Percentiles rank a stretch among this genome's conserved stretches.
Evolutionary conservation across 225 moss, liverwort and hornwort genomes (phyloP).

Genomic region (Pseudoscleropodium purum): DNA sequence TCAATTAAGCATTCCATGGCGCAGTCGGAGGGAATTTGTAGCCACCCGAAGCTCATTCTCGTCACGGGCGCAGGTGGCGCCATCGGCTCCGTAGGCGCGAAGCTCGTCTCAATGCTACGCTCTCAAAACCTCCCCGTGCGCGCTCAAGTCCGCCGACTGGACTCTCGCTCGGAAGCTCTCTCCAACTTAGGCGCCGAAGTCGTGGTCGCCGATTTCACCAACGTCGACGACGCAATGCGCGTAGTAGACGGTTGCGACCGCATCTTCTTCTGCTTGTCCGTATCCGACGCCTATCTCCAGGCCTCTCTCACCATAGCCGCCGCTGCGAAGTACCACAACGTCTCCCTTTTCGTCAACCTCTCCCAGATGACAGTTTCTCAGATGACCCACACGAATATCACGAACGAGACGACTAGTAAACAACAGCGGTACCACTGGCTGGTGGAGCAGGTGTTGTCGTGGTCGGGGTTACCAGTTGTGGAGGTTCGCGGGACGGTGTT

Average conservation of each 20-base stretch:
- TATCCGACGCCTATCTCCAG: conserved; percentile 14
- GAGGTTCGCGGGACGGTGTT: conserved; percentile 17
- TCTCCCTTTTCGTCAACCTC: conserved; percentile 15
- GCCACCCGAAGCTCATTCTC: conserved; percentile 1
- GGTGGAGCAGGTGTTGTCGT: conserved; percentile 11
- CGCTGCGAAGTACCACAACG: conserved; percentile 7
- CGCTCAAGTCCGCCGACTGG: conserved; percentile 10
- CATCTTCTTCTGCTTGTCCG: conserved; percentile 18
- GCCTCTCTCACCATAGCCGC: neutral
- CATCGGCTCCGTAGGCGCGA: neutral
- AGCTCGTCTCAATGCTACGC: neutral
- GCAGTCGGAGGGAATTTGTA: neutral
- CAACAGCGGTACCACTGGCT: conserved; percentile 16
- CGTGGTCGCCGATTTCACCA: conserved; percentile 15
- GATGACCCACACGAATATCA: conserved; percentile 13
- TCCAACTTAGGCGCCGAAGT: neutral
- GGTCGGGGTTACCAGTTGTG: conserved; percentile 12
- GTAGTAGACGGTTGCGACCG: conserved; percentile 8
- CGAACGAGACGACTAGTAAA: neutral
- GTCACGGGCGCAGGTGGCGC: conserved; percentile 28
- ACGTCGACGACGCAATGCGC: conserved; percentile 2
- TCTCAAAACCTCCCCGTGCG: neutral
- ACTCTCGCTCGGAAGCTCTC: conserved; percentile 10
- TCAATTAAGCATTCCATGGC: neutral
- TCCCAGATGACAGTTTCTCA: conserved; percentile 17